Evolutionary conservation across 1,139 yeast genomes (phyloP), one percentile per base, ranked within the genome.

Genomic region (Candida tropicalis): DNA sequence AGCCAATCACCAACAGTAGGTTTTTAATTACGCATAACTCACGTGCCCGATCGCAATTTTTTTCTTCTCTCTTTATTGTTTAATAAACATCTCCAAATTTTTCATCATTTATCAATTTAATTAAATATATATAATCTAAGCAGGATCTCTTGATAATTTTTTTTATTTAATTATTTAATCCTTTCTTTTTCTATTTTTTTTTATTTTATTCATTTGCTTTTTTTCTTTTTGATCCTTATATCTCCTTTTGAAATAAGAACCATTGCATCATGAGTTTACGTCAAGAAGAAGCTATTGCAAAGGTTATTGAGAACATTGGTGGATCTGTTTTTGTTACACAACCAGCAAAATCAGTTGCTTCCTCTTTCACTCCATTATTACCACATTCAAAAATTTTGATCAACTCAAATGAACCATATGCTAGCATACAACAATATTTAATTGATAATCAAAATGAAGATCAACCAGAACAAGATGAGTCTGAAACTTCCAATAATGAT

Each of bases 401-500:
- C 38, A 74, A 71, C 39, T 56, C 73, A 38, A 75, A 79, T 53
- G 89, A 84, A 58, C 82, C 87, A 8, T 74, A 79, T 47, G 64
- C 73, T 8, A 59, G 65, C 34, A 66, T 82, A 15, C 63, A 67
- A 27, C 65, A 62, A 33, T 66, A 60, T 38, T 56, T 66, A 25
- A 54, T 46, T 27, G 52, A 55, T 11, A 42, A 38, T 24, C 29
- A 31, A n/a, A 33, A 34, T 6, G n/a, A 18, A 23, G 24, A 27
- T 5, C 18, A 24, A 12, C 36, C 40, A 11, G 29, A 35, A 15
- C 38, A 34, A 17, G 52, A 47, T 8, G 50, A 42, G 5, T 54
- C 64, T 0, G 70, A 39, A 7, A 8, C 39, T 6, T 16, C 38
- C 9, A 20, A n/a, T n/a, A 29, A 16, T 12, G 18, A 18, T 31